Evolutionary conservation across 169 alveolate genomes (phyloP).

Genomic region (Perkinsus marinus): DNA sequence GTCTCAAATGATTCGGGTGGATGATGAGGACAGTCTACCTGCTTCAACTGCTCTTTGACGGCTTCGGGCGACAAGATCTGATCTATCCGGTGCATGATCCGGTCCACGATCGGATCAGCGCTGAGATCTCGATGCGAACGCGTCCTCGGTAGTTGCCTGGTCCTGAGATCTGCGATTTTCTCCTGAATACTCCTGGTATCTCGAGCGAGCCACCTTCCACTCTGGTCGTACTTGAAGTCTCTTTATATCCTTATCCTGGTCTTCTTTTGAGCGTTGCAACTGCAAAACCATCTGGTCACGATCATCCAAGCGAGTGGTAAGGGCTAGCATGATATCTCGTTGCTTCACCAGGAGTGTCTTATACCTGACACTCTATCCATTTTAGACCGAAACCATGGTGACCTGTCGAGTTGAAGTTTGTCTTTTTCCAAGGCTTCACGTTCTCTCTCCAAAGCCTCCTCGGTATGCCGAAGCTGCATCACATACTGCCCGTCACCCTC

Average conservation of each 20-base stretch:
- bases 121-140: neutral
- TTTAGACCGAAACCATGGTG: neutral
- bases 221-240: neutral
- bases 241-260: slow-evolving; percentile 27
- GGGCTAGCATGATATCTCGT: slow-evolving; percentile 75
- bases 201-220: neutral
- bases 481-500: slow-evolving; percentile 47
- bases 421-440: slow-evolving; percentile 60
- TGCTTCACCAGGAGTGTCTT: slow-evolving; percentile 55
- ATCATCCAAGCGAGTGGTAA: slow-evolving; percentile 63
- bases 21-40: neutral
- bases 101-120: neutral
- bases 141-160: neutral
- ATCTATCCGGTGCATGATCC: neutral
- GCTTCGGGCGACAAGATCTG: neutral
- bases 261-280: slow-evolving; percentile 59
- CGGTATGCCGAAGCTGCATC: slow-evolving; percentile 48
- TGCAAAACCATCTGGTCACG: slow-evolving; percentile 66
- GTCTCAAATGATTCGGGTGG: neutral
- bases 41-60: neutral
- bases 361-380: slow-evolving; percentile 7
- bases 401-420: slow-evolving; percentile 56
- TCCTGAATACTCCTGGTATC: neutral
- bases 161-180: neutral
- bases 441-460: slow-evolving; percentile 61